These are phyloP conservation scores for Chalciporus sp. DNA, from an alignment of 1,284 basidiomycete species.

Conservation along the genomic window DNA sequence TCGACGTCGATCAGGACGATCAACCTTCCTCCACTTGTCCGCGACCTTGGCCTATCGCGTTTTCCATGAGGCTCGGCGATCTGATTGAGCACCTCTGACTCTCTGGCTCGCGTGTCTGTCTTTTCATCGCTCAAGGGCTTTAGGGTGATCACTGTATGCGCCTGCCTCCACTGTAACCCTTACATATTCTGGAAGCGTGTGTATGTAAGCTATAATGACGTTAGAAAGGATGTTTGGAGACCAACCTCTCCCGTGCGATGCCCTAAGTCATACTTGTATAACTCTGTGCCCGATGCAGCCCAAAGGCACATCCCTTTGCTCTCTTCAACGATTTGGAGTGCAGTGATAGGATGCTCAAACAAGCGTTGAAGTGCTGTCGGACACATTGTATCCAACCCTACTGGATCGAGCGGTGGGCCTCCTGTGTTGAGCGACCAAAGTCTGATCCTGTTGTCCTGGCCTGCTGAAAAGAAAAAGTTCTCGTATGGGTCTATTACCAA, in stretches of 20 bases:
- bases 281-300: slow-evolving; percentile 41
- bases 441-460: slow-evolving; percentile 62
- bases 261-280: slow-evolving; percentile 48
- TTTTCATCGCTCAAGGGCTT: not conserved
- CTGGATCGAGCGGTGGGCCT: slow-evolving; percentile 36
- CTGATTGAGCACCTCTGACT: slow-evolving; percentile 2
- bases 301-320: slow-evolving; percentile 42
- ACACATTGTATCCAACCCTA: slow-evolving; percentile 2
- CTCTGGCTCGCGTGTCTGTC: not conserved
- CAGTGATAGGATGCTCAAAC: slow-evolving; percentile 43
- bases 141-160: not conserved
- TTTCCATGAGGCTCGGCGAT: slow-evolving; percentile 24
- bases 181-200: slow-evolving; percentile 16
- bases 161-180: not conserved
- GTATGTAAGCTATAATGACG: slow-evolving; percentile 2
- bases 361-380: slow-evolving; percentile 33
- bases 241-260: slow-evolving; percentile 23
- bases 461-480: slow-evolving; percentile 73
- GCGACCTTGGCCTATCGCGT: slow-evolving; percentile 24
- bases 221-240: not conserved
- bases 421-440: slow-evolving; percentile 69
- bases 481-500: slow-evolving; percentile 59
- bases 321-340: slow-evolving; percentile 48
- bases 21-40: not conserved
- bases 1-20: not conserved